These are phyloP conservation scores for Rosellinia necatrix DNA, from an alignment of 2,329 filamentous ascomycete species.

Conservation along the genomic window DNA sequence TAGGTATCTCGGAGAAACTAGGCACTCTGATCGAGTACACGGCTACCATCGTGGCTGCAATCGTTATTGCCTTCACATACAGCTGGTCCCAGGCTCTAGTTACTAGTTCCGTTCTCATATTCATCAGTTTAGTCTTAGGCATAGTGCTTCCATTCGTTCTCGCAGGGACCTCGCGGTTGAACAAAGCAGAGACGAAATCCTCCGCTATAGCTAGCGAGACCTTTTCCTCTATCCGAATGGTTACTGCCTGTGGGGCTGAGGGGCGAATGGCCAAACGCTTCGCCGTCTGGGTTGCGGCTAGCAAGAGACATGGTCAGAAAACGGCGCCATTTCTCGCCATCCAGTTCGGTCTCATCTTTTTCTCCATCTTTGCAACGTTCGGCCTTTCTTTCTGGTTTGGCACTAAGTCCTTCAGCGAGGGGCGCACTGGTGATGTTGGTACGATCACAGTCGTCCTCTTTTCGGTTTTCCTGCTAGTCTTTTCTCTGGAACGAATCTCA, in stretches of 20 bases:
- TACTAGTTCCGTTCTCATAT: constrained; percentile 60
- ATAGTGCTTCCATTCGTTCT: constrained; percentile 60
- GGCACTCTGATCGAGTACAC: constrained; percentile 62
- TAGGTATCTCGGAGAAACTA: constrained; percentile 68
- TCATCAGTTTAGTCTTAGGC: constrained; percentile 55
- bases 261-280: constrained; percentile 58
- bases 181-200: constrained; percentile 60
- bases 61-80: constrained; percentile 60
- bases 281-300: constrained; percentile 58
- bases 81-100: constrained; percentile 66
- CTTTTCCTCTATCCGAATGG: constrained; percentile 63
- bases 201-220: constrained; percentile 65
- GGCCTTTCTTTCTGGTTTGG: constrained; percentile 68
- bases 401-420: constrained; percentile 53
- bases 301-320: constrained; percentile 53
- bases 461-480: constrained; percentile 62
- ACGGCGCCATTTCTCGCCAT: constrained; percentile 56
- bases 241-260: constrained; percentile 67
- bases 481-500: constrained; percentile 61
- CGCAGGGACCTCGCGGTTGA: constrained; percentile 52
- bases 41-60: constrained; percentile 56
- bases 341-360: constrained; percentile 62
- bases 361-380: constrained; percentile 57
- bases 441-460: constrained; percentile 62
- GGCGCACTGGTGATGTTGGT: constrained; percentile 53